Evolutionary conservation across 495 filamentous ascomycete species (phyloP).

Genomic region (Xylaria venustula): DNA sequence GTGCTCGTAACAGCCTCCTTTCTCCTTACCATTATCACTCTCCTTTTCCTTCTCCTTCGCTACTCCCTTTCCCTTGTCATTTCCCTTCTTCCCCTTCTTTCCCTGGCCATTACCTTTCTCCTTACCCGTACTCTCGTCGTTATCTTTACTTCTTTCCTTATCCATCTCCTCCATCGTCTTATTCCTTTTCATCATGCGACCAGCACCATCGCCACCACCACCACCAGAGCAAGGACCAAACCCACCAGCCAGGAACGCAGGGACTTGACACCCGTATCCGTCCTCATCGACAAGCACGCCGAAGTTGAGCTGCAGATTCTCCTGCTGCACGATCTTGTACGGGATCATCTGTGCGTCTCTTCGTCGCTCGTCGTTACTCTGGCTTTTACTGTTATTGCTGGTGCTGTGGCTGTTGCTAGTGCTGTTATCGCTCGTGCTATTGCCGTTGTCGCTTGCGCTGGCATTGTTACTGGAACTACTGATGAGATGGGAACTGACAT

Average conservation of each 20-base stretch:
- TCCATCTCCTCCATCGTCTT: not conserved
- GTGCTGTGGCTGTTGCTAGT: no score
- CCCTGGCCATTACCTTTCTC: not conserved
- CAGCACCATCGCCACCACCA: not conserved
- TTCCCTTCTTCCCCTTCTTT: not conserved
- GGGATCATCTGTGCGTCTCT: not conserved
- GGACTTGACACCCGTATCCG: conserved; percentile 13
- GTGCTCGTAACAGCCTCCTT: conserved; percentile 14
- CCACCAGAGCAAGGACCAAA: not conserved
- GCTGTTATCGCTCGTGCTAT: no score
- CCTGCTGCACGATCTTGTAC: conserved; percentile 11
- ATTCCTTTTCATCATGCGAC: no score
- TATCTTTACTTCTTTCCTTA: not conserved
- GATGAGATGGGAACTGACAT: no score
- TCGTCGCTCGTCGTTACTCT: not conserved
- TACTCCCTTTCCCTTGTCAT: not conserved
- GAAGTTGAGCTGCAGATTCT: conserved; percentile 27
- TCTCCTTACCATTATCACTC: not conserved
- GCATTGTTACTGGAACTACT: no score
- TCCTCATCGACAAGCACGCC: conserved; percentile 27
- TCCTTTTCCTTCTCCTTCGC: not conserved
- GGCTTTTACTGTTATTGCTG: no score
- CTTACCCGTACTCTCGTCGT: not conserved
- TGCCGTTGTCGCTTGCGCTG: no score
- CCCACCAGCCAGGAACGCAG: not conserved